Percentiles rank a stretch among this genome's conserved stretches.
These are phyloP conservation scores for Ustulina deusta DNA, from an alignment of 2,329 filamentous ascomycete species.

Conservation along the genomic window DNA sequence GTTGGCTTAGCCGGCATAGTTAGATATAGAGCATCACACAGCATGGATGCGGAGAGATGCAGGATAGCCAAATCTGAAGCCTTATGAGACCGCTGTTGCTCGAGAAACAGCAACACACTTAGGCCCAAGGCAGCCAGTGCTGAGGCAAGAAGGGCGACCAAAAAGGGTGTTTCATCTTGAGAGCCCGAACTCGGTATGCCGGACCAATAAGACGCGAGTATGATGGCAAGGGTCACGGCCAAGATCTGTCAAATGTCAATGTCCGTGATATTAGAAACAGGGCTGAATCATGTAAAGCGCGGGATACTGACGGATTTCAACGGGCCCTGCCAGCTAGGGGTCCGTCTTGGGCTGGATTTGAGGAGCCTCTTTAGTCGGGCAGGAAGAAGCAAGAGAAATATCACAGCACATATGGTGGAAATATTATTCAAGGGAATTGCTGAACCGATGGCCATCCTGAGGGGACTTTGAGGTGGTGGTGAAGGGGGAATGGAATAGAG, in stretches of 20 bases:
- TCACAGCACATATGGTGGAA: constrained; percentile 4
- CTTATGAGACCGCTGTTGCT: not conserved
- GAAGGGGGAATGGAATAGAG: too few relatives aligned
- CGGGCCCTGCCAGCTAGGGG: not conserved
- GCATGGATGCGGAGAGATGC: constrained; percentile 43
- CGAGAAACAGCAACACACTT: not conserved
- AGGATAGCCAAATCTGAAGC: constrained; percentile 39
- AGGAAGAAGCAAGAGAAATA: constrained; percentile 7
- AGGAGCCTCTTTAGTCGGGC: not conserved
- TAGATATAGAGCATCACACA: constrained; percentile 38
- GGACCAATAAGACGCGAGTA: constrained; percentile 7
- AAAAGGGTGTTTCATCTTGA: not conserved
- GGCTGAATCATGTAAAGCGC: not conserved
- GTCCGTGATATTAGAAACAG: not conserved
- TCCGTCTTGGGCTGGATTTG: not conserved
- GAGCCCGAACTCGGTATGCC: too few relatives aligned
- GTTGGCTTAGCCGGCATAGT: constrained; percentile 8
- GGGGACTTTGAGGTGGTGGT: too few relatives aligned
- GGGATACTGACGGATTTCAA: constrained; percentile 11
- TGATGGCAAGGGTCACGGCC: not conserved
- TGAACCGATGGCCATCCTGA: too few relatives aligned
- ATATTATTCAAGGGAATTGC: too few relatives aligned
- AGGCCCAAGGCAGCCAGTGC: constrained; percentile 1
- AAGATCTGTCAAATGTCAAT: not conserved
- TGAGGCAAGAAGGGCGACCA: constrained; percentile 2